These are phyloP conservation scores for Corylus heterophylla DNA, from an alignment of 306 rosid genomes.

Conservation along the genomic window DNA sequence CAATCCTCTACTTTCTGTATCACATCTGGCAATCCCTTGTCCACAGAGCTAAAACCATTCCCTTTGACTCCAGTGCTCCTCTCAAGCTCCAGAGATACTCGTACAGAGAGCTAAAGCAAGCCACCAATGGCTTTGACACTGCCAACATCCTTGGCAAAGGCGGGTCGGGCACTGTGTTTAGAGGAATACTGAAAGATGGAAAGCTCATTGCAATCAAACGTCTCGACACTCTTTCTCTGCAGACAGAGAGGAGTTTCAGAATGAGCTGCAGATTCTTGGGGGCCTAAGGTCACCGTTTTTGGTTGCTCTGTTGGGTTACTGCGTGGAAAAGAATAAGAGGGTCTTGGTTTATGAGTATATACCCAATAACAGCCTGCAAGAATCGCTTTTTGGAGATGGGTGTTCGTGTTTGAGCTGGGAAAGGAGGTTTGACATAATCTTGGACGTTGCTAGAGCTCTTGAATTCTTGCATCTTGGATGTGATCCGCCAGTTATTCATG, in stretches of 20 bases:
- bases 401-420: conserved; percentile 71
- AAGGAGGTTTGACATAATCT: conserved; percentile 64
- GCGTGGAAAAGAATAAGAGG: conserved; percentile 72
- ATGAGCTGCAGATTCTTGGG: conserved; percentile 90
- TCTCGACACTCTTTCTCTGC: conserved; percentile 63
- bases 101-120: conserved; percentile 74
- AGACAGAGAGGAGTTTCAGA: conserved; percentile 90
- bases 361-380: conserved; percentile 90
- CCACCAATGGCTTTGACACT: conserved; percentile 63
- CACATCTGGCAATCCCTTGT: conserved; percentile 71
- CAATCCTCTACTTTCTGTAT: conserved; percentile 75
- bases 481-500: conserved; percentile 95
- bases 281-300: conserved; percentile 83
- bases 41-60: conserved; percentile 72
- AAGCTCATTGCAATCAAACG: conserved; percentile 77
- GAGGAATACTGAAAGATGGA: conserved; percentile 70
- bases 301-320: conserved; percentile 85
- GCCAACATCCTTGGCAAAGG: conserved; percentile 88
- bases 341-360: conserved; percentile 82
- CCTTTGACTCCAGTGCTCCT: conserved; percentile 79
- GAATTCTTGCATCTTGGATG: conserved; percentile 87
- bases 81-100: conserved; percentile 80
- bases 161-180: conserved; percentile 92
- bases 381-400: conserved; percentile 77
- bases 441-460: conserved; percentile 83